Evolutionary conservation across 2,329 filamentous ascomycete genomes (phyloP).

Genomic region (Neonectria coccinea): DNA sequence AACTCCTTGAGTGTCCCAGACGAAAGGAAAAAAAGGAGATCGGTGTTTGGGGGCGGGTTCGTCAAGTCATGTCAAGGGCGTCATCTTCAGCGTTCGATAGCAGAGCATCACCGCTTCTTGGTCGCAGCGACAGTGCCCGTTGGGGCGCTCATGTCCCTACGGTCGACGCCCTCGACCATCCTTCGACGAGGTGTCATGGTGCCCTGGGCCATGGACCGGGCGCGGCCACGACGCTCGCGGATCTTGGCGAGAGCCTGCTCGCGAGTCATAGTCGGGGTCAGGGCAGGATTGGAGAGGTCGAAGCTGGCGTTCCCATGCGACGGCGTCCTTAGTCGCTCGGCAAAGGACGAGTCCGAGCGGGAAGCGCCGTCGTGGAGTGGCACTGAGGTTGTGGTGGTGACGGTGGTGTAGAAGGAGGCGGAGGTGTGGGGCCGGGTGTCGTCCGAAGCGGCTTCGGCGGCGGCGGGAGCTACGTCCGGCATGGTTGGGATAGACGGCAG

Average conservation of each 20-base stretch:
- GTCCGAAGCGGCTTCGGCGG: conserved; percentile 34
- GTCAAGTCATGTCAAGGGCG: conserved; percentile 40
- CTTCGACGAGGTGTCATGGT: conserved; percentile 68
- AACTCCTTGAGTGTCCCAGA: conserved; percentile 13
- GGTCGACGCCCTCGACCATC: conserved; percentile 63
- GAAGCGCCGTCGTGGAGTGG: conserved; percentile 61
- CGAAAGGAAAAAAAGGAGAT: conserved; percentile 7
- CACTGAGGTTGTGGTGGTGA: conserved; percentile 64
- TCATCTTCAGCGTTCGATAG: conserved; percentile 15
- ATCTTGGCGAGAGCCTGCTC: conserved; percentile 83
- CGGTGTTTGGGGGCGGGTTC: conserved; percentile 19
- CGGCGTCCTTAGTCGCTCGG: conserved; percentile 59
- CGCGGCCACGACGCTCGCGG: conserved; percentile 76
- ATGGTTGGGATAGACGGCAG: conserved; percentile 55
- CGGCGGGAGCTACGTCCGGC: conserved; percentile 35
- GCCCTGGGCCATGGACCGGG: conserved; percentile 74
- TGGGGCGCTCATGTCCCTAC: conserved; percentile 63
- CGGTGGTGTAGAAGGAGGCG: conserved; percentile 59
- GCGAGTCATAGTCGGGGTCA: conserved; percentile 75
- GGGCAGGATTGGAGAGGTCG: conserved; percentile 67
- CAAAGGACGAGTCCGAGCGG: conserved; percentile 55
- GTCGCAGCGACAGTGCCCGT: conserved; percentile 47
- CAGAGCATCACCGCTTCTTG: conserved; percentile 36
- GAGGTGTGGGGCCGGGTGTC: conserved; percentile 60
- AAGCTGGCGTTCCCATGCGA: conserved; percentile 58